Base-by-base conservation (phyloP, 352 stramenopile genomes). In the Pilasporangium apinafurcum region DNA sequence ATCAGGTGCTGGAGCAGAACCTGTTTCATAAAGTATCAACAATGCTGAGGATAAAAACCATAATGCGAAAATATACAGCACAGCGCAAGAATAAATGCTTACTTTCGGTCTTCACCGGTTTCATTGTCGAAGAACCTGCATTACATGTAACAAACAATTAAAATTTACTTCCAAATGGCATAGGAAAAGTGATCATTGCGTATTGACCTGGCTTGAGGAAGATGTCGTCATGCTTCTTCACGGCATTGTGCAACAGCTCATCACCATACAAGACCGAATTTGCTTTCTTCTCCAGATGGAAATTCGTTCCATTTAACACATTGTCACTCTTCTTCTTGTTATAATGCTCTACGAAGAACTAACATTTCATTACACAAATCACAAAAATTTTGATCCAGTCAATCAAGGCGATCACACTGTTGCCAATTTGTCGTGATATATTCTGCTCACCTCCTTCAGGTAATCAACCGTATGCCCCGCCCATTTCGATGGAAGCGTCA, bases 271-370 rank as follows among this genome's bases (percentile, higher is more conserved):
- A 61, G 34, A 65, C 27, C 4, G 48, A 48, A 36, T 62, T 59
- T 21, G 46, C 48, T 54, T 84, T 83, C 58, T 83, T 81, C 48
- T 92, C 81, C 44, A 94, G 53, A 44, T 92, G 78, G 47, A 82
- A 70, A 33, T 64, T 48, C 1, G 39, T 53, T 4, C 53, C 62
- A 12, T 84, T 62, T 28, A 93, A 53, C 41, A 48, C 49, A 29
- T 89, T 72, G 3, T 89, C 67, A 8, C 81, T 68, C 51, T 91
- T 88, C 60, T 93, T 93, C 34, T 76, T 86, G 57, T 95, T 95
- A 62, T 95, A 95, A 48, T 90, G 73, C 59, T 94, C 82, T 32
- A 92, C 78, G 43, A 95, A 95, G 58, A 95, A 93, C 79, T 93
- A 20, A n/a, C 25, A 12, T 13, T 12, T 10, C 21, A 24, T 7